Base-by-base conservation (phyloP, 2,329 filamentous ascomycete genomes). In the Hypoxylon sp. region DNA sequence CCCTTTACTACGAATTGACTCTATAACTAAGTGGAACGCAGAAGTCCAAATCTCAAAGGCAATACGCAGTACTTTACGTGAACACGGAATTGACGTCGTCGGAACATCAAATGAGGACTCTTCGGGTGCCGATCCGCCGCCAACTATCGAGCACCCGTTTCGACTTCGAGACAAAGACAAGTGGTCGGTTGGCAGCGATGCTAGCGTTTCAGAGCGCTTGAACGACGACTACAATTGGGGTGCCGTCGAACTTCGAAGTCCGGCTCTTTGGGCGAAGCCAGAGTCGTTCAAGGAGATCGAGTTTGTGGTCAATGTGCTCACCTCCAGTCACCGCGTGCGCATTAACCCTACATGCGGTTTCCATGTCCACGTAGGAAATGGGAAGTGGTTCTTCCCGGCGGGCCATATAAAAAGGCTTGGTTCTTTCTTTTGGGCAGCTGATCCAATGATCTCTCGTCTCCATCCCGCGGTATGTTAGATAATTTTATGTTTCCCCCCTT, bases 311-410 rank as follows among this genome's bases (percentile, higher is more conserved):
- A 73, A 76, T 27, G 39, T 78, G 3, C 54, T 81, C 5, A 79
- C 74, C 1, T 69, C 65, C 5, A 70, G 65, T 0, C 75, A 77
- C 46, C 73, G 77, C 14, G 56, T 76, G 14, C 73, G 77, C 1
- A 69, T 80, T 11, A 81, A 81, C 56, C 30, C 65, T 0, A 68
- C 71, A 1, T 78, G 76, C 27, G 78, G 78, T 7, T 69, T 81
- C 19, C 78, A 80, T 52, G 76, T 81, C 12, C 78, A 81, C 50
- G 70, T 81, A 3, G 79, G 78, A 4, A 76, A 76, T 50, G 79
- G 79, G 0, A 57, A 32, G 12, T 61, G 70, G n/a, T 72, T 68
- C 51, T 75, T 80, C 52, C 69, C 75, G 12, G 47, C 75, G 8
- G 64, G 70, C 9, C 70, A 72, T 0, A 25, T 77, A 11, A 74